Conservation (phyloP, 495 filamentous ascomycete genomes). For the Penicillium atrosanguineum region DNA sequence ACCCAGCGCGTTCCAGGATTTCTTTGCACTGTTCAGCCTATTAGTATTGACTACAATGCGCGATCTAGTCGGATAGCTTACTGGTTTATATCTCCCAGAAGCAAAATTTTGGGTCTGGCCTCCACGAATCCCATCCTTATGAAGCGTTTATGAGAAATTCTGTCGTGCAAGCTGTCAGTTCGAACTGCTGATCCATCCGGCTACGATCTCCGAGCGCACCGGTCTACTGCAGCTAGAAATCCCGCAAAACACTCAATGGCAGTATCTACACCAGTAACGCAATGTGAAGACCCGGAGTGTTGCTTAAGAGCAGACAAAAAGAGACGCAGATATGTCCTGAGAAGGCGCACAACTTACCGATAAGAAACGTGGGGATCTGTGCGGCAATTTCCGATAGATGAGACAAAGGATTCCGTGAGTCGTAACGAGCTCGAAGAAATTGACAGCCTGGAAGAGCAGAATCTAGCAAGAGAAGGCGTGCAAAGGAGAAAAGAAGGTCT, state of each 20-base stretch:
- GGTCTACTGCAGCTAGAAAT: background rate
- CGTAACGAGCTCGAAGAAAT: background rate
- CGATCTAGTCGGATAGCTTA: constrained; percentile 23
- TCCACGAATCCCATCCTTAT: constrained; percentile 16
- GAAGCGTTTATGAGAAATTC: background rate
- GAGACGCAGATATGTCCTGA: background rate
- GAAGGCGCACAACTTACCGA: constrained; percentile 5
- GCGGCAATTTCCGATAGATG: background rate
- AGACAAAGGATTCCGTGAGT: background rate
- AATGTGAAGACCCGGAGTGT: background rate
- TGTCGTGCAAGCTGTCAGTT: background rate
- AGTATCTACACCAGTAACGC: background rate
- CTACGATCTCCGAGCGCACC: background rate
- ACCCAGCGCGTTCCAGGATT: constrained; percentile 48
- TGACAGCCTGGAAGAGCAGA: background rate
- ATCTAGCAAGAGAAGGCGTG: background rate
- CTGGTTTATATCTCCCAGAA: constrained; percentile 59
- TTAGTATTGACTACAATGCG: background rate
- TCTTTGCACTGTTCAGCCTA: constrained; percentile 11
- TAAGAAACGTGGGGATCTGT: constrained; percentile 1
- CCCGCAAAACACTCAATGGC: background rate
- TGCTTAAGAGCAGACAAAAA: background rate
- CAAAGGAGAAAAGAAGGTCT: background rate
- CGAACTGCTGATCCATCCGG: background rate
- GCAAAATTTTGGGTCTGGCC: constrained; percentile 48